Base-by-base conservation (phyloP, 2,329 filamentous ascomycete genomes). In the Aspergillus niger region DNA sequence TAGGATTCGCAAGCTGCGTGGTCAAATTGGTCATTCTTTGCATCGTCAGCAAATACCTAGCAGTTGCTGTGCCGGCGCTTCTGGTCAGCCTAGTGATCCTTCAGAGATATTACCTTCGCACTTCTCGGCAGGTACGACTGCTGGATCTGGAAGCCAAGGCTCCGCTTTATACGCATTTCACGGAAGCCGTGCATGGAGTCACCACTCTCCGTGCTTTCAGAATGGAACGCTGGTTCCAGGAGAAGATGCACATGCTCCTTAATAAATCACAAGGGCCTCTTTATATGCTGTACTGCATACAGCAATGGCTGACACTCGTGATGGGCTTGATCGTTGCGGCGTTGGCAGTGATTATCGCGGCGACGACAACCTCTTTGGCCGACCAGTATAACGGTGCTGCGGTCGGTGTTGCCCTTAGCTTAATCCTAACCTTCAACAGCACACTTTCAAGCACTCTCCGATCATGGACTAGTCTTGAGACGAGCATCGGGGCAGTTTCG, bases 401-500 rank as follows among this genome's bases (percentile, higher is more conserved):
- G 47, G 73, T 82, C 6, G 82, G 81, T 55, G 72, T 83, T 6
- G 79, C 80, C 0, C 65, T 84, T 20, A 70, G 80, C 22, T 77
- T 80, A 59, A 74, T 82, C 17, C 72, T 83, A 11, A 69, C 73
- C 6, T 81, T 84, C 63, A 82, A 77, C 22, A 70, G 76, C 48
- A 74, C 73, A 50, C 68, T 83, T 39, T 78, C 77, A 47, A 65
- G 77, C 3, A 41, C 64, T 3, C 65, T 69, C 26, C 55, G 60
- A 30, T 61, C 58, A 3, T 70, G 67, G 67, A 69, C 67, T 7
- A 22, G 52, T 11, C 50, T 69, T 10, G 67, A 70, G 47, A 68
- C 63, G 0, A 67, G 63, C 1, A 66, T 70, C 13, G 68, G 68
- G 3, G 67, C 68, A 8, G 76, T 86, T 3, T 74, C 79, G 3